Evolutionary conservation across 805 yeast genomes (phyloP).

Genomic region (Priceomyces melissophilus): DNA sequence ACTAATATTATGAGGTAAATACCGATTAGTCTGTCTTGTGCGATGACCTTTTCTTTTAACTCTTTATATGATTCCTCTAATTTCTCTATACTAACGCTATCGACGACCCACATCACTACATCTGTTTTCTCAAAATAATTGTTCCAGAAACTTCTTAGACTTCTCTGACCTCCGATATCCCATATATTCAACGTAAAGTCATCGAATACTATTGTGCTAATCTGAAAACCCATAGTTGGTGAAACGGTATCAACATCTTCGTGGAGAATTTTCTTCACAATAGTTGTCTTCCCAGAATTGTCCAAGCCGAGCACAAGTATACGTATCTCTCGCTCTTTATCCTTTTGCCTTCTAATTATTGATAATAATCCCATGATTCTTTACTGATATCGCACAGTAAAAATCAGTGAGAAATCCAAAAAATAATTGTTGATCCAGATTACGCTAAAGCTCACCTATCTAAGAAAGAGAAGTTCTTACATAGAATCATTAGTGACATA

Average conservation of each 20-base stretch:
- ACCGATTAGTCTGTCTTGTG: constrained; percentile 68
- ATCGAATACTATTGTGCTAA: constrained; percentile 50
- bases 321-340: constrained; percentile 74
- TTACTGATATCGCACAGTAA: constrained; percentile 1
- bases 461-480: no score
- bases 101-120: constrained; percentile 82
- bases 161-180: constrained; percentile 78
- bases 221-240: constrained; percentile 91
- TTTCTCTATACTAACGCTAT: constrained; percentile 58
- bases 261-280: constrained; percentile 57
- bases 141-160: constrained; percentile 52
- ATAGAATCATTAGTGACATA: no score
- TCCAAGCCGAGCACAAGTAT: constrained; percentile 81
- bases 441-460: no score
- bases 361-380: constrained; percentile 71
- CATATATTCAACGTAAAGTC: constrained; percentile 57
- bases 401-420: not conserved
- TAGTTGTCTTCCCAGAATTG: constrained; percentile 87
- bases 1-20: constrained; percentile 63
- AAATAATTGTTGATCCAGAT: no score
- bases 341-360: constrained; percentile 76
- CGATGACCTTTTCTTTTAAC: constrained; percentile 53
- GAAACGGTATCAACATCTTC: constrained; percentile 54
- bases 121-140: constrained; percentile 83
- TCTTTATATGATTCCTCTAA: constrained; percentile 64